Base-by-base conservation (phyloP, 1,284 basidiomycete species). In the Tremellales sp. region DNA sequence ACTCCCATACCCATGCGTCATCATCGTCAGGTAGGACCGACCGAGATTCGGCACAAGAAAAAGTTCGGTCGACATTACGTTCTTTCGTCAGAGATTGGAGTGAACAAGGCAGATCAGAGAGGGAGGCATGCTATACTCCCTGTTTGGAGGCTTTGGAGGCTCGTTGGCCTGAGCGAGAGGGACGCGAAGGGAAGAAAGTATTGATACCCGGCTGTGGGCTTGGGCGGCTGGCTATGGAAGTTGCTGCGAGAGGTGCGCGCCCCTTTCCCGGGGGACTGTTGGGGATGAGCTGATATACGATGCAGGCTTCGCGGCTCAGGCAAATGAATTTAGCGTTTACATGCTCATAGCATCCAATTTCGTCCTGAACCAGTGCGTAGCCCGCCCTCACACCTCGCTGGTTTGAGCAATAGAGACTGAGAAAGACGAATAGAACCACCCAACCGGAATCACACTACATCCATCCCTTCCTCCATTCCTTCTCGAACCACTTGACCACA, bases 81-180 rank as follows among this genome's bases (percentile, higher is more conserved):
- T 89, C 92, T 60, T 85, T 93, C 48, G 90, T 91, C 8, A 80
- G 90, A 12, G 91, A 94, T 63, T 96, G 91, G 91, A 87, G 86
- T 49, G 79, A 77, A 56, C 84, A 89, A 77, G 90, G 90, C 0
- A 78, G 77, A 53, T 66, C 73, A 1, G 91, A 96, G 68, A 81
- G 91, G 17, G 83, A 87, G 43, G 70, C 79, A 1, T 85, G 84
- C 58, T 96, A 94, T 67, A 75, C 75, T 23, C 91, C 91, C 0
- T 85, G 92, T 65, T 82, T 85, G 52, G 81, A 84, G 3, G 86
- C 86, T 0, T 74, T 96, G 1, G 65, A 87, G 4, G 64, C 75
- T n/a, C 76, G 84, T 64, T 91, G 84, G 58, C 77, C 84, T 2
- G 17, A 48, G 13, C 33, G 39, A 27, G 21, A 45, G 54, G 23